Percentiles rank a stretch among this genome's conserved stretches.
Evolutionary conservation across 441 rosid genomes (phyloP).

Genomic region (Corymbia citriodora): DNA sequence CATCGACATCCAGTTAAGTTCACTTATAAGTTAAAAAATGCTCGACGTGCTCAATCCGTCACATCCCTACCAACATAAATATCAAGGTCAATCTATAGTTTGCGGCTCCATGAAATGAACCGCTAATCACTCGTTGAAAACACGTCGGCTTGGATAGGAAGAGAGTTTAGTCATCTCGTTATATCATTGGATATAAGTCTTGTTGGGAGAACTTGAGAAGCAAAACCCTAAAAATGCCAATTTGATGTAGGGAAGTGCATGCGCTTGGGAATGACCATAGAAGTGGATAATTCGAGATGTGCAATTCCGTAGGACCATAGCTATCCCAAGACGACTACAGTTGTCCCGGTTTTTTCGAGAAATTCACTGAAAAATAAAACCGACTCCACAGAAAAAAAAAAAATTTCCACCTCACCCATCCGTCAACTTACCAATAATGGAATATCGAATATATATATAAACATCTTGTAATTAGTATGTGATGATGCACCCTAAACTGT

Average conservation of each 20-base stretch:
- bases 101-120: not conserved
- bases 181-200: not conserved
- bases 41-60: not conserved
- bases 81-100: not conserved
- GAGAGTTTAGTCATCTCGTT: not conserved
- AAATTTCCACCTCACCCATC: not conserved
- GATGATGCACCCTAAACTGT: not conserved
- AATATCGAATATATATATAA: not conserved
- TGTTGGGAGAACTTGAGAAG: not conserved
- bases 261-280: not conserved
- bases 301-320: not conserved
- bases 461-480: not conserved
- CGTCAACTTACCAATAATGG: not conserved
- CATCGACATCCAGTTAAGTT: not conserved
- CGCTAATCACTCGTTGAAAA: not conserved
- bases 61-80: not conserved
- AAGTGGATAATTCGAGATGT: not conserved
- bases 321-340: not conserved
- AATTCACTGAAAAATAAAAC: not conserved
- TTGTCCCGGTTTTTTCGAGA: not conserved
- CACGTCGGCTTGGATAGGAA: not conserved
- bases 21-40: not conserved
- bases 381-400: rapidly evolving
- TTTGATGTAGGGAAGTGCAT: not conserved
- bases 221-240: not conserved